Evolutionary conservation across 805 yeast species (phyloP), one percentile per base, ranked within the genome.

Genomic region (Wickerhamiella bombiphila): DNA sequence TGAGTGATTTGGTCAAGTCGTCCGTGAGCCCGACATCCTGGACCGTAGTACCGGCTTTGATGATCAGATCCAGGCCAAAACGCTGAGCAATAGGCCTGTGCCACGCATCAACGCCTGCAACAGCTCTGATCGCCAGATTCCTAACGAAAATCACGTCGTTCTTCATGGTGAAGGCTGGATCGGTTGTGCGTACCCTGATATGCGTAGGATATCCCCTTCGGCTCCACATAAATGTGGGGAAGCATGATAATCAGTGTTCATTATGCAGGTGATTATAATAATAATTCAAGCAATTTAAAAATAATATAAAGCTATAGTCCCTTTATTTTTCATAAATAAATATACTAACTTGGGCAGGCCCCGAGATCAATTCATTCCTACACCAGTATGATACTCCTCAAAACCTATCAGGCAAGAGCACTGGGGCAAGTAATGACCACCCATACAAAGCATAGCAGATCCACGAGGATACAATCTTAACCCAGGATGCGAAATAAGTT

Each of bases 401-500:
- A 59, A 91, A 91, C 41, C 96, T 64, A 46, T 88, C 97, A 2
- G 96, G 96, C 66, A 85, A 71, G 11, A 82, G 49, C 5, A 81
- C 79, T 0, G 98, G 98, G 0, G 97, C 98, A 7, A 82, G 55
- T 43, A 91, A 59, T 5, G 93, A 80, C 98, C 97, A 91, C 1
- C 76, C 75, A 52, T 88, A 91, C 35, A 91, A 65, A 5, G 65
- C 63, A 54, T 75, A 91, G 55, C 98, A 93, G 32, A 80, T 71
- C 94, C 96, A 85, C 1, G 96, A 80, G 53, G 93, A 76, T 14
- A 80, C 66, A 41, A 91, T 81, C 59, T 91, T 91, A 35, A 88
- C 83, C 94, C 95, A 85, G 4, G 94, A 74, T 47, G 88, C 78
- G 56, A 88, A 91, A 58, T 88, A 86, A 0, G 98, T 88, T 52